Base-by-base conservation (phyloP, 352 stramenopile species). In the Phytophthora citrophthora region DNA sequence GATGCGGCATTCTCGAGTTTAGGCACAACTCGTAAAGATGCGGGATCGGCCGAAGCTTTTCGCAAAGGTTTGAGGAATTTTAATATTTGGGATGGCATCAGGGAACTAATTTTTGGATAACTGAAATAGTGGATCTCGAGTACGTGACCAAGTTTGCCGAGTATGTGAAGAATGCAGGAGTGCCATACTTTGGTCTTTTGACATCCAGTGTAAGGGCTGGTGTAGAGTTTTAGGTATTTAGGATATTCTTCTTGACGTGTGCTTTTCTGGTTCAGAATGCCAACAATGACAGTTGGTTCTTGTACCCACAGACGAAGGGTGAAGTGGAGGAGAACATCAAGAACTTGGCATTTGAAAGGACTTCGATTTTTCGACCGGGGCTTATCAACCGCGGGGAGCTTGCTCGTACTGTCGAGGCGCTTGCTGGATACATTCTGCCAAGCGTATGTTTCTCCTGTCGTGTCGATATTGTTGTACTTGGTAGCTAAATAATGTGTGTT, bases 221-320 rank as follows among this genome's bases (percentile, higher is more conserved):
- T 20, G 18, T 20, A 20, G 18, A 20, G 18, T 20, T 0, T 20
- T 20, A 20, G 18, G 18, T 20, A 20, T 40, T 20, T 34, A 32
- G 10, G 31, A 20, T n/a, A 39, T 10, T 52, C 15, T 26, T 10
- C 24, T 15, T 57, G 31, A 53, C 12, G 10, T 29, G 6, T 43
- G n/a, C 29, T 13, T 40, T 20, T 40, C 52, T 61, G 52, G 41
- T 29, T 24, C 41, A 88, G 76, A 70, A 72, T 49, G 72, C 78
- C 3, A 77, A 85, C 74, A 88, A 87, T 59, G 74, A 77, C 62
- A 89, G 79, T 65, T 93, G 84, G 81, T 88, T 91, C 57, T 59
- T 91, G 43, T 93, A 91, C 53, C 76, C 78, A 7, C 65, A 87
- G 59, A 91, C 81, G 5, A 93, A 93, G 69, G 84, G 77, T 10